Base-by-base conservation (phyloP, 2,329 filamentous ascomycete genomes). In the Alternaria sp. region DNA sequence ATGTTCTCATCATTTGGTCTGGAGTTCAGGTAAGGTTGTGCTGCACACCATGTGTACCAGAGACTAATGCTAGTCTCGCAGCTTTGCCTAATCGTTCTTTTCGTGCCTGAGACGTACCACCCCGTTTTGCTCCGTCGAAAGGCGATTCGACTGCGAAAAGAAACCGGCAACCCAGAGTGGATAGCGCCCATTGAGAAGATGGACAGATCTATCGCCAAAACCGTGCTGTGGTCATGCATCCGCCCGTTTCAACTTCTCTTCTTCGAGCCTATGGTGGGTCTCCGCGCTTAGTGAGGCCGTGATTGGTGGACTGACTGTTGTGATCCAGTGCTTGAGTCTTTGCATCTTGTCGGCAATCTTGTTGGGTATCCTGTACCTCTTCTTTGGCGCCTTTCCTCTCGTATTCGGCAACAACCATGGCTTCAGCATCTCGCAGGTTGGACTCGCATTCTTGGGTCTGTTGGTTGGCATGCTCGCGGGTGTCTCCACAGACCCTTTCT, bases 61-160 rank as follows among this genome's bases (percentile, higher is more conserved):
- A 60, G 60, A 65, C 61, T 74, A 61, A 74, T 53, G 51, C 66
- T 60, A 61, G 55, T 26, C 14, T 46, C 84, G 8, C 80, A 93
- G 72, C 84, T 93, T 54, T 75, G 85, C 11, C 82, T 88, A 63
- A 89, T 97, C 56, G 75, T 89, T 33, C 76, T 93, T 33, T 84
- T 94, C 46, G 93, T 97, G 3, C 94, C 94, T 6, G 94, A 97
- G 82, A 97, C 94, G 1, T 97, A 96, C 78, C 92, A 86, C 65
- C 86, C 86, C 21, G 87, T 94, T 15, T 82, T 96, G 51, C 83
- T 97, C 45, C 87, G 89, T 56, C 84, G 86, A 47, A 96, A 96
- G 77, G 94, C 94, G 3, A 83, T 84, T 58, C 84, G 84, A 60
- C 78, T 94, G 30, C 89, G 94, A 58, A 86, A 89, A 75, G 88